Evolutionary conservation across 495 filamentous ascomycete species (phyloP).

Genomic region (Tricharina praecox): DNA sequence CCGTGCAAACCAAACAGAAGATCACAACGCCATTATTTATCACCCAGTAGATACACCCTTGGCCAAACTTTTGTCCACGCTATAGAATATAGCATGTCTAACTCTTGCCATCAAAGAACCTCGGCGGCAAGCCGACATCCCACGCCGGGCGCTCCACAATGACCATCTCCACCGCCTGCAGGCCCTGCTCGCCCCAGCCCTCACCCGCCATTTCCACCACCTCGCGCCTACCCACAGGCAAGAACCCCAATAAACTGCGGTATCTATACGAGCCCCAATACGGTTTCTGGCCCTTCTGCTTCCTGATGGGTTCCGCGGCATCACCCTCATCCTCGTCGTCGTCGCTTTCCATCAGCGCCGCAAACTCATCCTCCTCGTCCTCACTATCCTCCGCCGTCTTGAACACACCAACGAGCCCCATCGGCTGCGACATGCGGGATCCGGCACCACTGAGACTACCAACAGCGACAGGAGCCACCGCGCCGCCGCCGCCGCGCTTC

Average conservation of each 20-base stretch:
- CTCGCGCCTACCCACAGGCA: conserved; percentile 40
- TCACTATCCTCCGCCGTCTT: conserved; percentile 40
- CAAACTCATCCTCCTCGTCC: conserved; percentile 36
- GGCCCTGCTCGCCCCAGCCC: conserved; percentile 10
- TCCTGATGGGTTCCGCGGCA: conserved; percentile 28
- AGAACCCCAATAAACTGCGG: conserved; percentile 73
- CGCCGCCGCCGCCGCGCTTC: no score
- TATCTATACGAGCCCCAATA: conserved; percentile 85
- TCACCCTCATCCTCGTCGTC: conserved; percentile 31
- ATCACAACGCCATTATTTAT: no score
- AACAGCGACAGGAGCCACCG: conserved; percentile 2
- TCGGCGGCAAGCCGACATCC: conserved; percentile 63
- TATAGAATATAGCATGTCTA: no score
- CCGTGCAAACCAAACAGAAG: no score
- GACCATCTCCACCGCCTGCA: conserved; percentile 3
- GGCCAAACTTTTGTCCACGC: no score
- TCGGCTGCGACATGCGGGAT: conserved; percentile 28
- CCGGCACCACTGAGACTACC: conserved; percentile 29
- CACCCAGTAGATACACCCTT: no score
- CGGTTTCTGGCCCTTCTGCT: conserved; percentile 25
- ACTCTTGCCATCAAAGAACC: conserved; percentile 36
- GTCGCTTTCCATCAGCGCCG: conserved; percentile 30
- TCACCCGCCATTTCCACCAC: conserved; percentile 20
- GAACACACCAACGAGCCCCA: conserved; percentile 31
- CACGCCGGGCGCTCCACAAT: conserved; percentile 57